These are phyloP conservation scores for Trapa bicornis DNA, from an alignment of 345 rosid genomes.

Conservation along the genomic window DNA sequence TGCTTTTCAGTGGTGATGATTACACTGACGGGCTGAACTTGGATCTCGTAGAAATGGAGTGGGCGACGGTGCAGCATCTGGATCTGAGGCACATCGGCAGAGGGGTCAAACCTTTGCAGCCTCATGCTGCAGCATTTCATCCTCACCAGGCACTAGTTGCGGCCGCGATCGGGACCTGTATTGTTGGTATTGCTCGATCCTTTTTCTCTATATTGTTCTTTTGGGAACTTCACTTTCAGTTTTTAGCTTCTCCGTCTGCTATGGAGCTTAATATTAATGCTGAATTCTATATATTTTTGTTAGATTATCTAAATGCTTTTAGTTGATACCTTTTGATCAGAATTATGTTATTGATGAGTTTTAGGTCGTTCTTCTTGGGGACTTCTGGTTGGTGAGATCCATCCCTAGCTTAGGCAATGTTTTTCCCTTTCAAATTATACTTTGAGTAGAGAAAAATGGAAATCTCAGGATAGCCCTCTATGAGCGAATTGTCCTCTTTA, in stretches of 20 bases:
- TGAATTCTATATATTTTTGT: neutral
- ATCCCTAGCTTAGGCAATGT: neutral
- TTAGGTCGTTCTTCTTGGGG: neutral
- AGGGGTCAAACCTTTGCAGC: constrained; percentile 65
- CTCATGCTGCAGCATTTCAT: constrained; percentile 86
- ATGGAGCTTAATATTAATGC: neutral
- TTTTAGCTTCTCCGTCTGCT: no score
- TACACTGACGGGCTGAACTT: neutral
- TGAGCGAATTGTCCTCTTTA: no score
- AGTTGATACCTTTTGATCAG: neutral
- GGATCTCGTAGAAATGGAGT: constrained; percentile 47
- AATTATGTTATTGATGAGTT: neutral
- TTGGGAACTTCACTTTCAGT: no score
- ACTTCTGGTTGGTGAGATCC: neutral
- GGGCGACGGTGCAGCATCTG: constrained; percentile 95
- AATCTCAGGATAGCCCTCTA: neutral
- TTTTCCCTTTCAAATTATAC: neutral
- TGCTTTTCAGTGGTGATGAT: neutral
- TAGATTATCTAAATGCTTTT: no score
- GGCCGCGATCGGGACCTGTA: constrained; percentile 57
- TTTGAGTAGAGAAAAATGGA: neutral
- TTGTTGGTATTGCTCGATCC: constrained; percentile 39
- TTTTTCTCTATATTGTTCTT: neutral
- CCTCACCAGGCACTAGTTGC: constrained; percentile 69
- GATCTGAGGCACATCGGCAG: constrained; percentile 80